phyloP scores from a whole-genome alignment of 495 filamentous ascomycete genomes.

The Talaromyces stipitatus region DNA sequence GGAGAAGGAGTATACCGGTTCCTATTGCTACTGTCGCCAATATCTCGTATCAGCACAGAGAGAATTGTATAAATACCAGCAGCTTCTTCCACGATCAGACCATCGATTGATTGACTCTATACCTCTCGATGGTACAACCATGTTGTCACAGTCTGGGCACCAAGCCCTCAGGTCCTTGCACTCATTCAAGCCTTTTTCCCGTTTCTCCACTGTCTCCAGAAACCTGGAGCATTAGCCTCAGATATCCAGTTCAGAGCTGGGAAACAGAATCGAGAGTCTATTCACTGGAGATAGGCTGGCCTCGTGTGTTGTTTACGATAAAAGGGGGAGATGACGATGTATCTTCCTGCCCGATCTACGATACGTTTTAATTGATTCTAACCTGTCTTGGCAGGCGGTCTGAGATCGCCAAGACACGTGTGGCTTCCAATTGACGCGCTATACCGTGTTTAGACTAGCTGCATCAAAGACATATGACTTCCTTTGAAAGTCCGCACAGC shows the following conservation, averaged over 20 bases:
- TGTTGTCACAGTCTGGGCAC: no score
- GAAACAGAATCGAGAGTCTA: not conserved
- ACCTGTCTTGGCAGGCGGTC: not conserved
- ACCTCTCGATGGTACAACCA: no score
- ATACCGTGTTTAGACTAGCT: not conserved
- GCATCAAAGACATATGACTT: no score
- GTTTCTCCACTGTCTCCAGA: no score
- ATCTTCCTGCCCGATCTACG: not conserved
- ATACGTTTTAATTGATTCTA: not conserved
- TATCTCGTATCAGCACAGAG: slow-evolving; percentile 29
- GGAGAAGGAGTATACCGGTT: slow-evolving; percentile 15
- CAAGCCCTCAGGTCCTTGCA: not conserved
- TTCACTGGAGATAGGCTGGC: no score
- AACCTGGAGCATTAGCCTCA: no score
- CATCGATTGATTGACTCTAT: no score
- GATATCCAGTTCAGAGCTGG: not conserved
- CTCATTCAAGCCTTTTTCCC: not conserved
- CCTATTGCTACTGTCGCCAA: no score
- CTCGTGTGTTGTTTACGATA: not conserved
- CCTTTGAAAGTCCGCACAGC: no score
- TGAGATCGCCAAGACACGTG: no score
- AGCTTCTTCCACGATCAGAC: no score
- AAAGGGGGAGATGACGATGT: not conserved
- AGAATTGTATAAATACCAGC: slow-evolving; percentile 46
- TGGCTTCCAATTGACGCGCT: no score